Evolutionary conservation across 495 filamentous ascomycete genomes (phyloP), one percentile per base, ranked within the genome.

Genomic region (Xylaria acuta): DNA sequence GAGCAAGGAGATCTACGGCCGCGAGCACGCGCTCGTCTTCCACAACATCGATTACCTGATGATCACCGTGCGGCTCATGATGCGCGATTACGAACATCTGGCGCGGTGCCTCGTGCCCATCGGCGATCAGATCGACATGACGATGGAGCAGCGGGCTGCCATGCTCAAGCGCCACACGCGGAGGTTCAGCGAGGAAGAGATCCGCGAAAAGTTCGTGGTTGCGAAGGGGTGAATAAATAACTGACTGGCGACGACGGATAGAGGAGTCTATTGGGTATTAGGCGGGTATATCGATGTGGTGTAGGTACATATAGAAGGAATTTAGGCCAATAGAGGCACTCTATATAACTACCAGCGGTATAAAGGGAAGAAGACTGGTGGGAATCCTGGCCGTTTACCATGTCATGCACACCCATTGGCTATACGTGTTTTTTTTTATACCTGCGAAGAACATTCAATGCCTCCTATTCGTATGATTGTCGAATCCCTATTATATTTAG

Each of bases 41-140:
- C 88, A 88, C 68, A 89, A 92, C 69, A 89, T 93, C 72, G 91
- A 93, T 72, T 93, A 90, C 74, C 79, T 92, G 43, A 89, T 89
- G 84, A 88, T 93, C 67, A 92, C 91, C 1, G 74, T 90, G 32
- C 83, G 83, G 25, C 77, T 92, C 30, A 67, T 92, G 63, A 80
- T 80, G 54, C 91, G 90, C 78, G 85, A 93, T 75, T 93, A 93
- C 71, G 76, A 77, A 22, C 79, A 90, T 73, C 83, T 93, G 12
- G 91, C 91, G 3, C 82, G 82, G 62, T 87, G 89, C 69, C 77
- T 93, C 30, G 89, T 93, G 53, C 91, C 91, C 0, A 91, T 93
- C 4, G 90, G 90, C 3, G 85, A 90, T 20, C 91, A 93, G 82
- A 86, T 89, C 56, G 77, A 79, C 20, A 87, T 92, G 90, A 89